Evolutionary conservation across 352 stramenopile genomes (phyloP), one percentile per base, ranked within the genome.

Genomic region (Phytopythium montanum): DNA sequence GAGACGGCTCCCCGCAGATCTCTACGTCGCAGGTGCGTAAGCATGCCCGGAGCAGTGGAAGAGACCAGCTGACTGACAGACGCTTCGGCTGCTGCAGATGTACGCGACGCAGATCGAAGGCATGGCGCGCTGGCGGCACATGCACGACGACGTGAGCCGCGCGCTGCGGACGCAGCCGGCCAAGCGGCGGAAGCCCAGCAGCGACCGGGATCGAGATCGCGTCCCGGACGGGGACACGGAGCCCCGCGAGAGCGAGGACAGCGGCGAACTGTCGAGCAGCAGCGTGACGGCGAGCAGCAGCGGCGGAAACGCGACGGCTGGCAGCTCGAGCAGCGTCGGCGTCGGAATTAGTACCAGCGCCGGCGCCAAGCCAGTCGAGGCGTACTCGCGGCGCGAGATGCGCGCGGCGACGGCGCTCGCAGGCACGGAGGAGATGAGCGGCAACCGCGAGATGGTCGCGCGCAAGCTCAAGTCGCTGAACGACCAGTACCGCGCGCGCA

Each of bases 401-500:
- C 65, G 60, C 12, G 65, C 62, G 44, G 71, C 71, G 0, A 72
- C 65, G 23, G 62, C 62, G 25, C 46, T 79, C 54, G 72, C 58
- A 0, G 64, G 75, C 56, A 74, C 62, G 14, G 73, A 90, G 54
- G 79, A 88, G 26, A 79, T 92, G 14, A 66, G 67, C 4, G 59
- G 70, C 33, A 87, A 82, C 51, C 75, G 58, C 57, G 76, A 88
- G 50, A 70, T 69, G n/a, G 77, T 85, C 36, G 78, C 78, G 21
- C 87, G 88, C 58, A 90, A 88, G 60, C 75, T 90, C 38, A 85
- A 81, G 56, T 87, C 76, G 14, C 66, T 90, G 16, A 79, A 92
- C 41, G 78, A 75, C n/a, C 79, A 90, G 66, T 92, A 85, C 66
- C 72, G 84, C 49, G 79, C 78, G 25, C 88, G 80, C 42, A 74